These are phyloP conservation scores for Escovopsis sp. DNA, from an alignment of 2,329 filamentous ascomycete genomes.

Conservation along the genomic window DNA sequence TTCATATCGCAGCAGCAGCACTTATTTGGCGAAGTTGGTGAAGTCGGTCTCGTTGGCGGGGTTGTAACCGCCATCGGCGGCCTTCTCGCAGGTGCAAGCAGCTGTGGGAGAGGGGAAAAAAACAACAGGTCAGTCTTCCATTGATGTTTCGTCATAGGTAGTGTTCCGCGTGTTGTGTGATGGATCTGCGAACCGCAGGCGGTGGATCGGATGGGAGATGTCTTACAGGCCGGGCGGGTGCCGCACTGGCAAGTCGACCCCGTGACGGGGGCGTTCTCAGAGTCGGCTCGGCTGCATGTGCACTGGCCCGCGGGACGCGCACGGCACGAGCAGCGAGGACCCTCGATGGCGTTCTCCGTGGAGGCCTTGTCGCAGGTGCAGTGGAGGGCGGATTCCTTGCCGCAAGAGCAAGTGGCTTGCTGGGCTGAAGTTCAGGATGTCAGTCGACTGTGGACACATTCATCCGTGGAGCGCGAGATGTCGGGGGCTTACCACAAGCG, in stretches of 20 bases:
- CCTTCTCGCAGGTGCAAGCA: constrained; percentile 75
- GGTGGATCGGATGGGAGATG: not conserved
- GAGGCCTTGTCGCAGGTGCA: constrained; percentile 71
- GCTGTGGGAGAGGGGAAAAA: constrained; percentile 21
- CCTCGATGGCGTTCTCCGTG: constrained; percentile 58
- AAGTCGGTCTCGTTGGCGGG: constrained; percentile 70
- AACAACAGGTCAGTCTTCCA: constrained; percentile 7
- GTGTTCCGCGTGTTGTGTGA: too few species aligned
- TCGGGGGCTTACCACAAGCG: constrained; percentile 45
- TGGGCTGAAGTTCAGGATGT: constrained; percentile 27
- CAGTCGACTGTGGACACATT: not conserved
- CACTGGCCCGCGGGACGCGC: constrained; percentile 66
- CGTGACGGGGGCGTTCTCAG: constrained; percentile 50
- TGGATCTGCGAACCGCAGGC: too few species aligned
- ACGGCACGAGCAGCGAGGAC: constrained; percentile 71
- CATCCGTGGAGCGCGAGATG: too few species aligned
- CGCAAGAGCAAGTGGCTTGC: constrained; percentile 72
- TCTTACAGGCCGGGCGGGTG: constrained; percentile 53
- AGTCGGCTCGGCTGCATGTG: constrained; percentile 58
- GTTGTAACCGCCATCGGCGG: constrained; percentile 44
- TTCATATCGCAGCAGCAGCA: too few species aligned
- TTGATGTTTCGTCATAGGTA: too few species aligned
- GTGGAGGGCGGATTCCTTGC: constrained; percentile 71
- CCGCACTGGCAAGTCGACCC: constrained; percentile 65
- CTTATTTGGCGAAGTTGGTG: constrained; percentile 41